Evolutionary conservation across 352 stramenopile genomes (phyloP).

Genomic region (Globisporangium apiculatum): DNA sequence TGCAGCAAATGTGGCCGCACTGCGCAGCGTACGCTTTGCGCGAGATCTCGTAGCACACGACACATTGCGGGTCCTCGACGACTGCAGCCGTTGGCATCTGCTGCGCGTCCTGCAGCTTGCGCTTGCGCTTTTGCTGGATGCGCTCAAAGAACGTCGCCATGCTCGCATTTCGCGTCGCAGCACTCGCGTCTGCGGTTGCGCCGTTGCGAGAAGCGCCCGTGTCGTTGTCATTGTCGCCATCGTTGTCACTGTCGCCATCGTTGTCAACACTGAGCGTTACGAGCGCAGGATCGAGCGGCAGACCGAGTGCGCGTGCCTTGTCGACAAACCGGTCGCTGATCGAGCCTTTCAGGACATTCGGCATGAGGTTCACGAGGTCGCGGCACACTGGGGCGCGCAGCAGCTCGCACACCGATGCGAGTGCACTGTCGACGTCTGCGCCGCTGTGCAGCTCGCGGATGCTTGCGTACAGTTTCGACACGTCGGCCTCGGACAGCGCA

Average conservation of each 20-base stretch:
- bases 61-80: conserved; percentile 74
- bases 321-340: conserved; percentile 44
- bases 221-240: too few species aligned
- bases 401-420: conserved; percentile 48
- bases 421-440: conserved; percentile 28
- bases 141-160: conserved; percentile 57
- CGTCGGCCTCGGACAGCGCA: conserved; percentile 36
- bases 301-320: conserved; percentile 24
- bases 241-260: background rate
- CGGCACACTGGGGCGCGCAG: conserved; percentile 28
- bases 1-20: conserved; percentile 82
- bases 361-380: conserved; percentile 57
- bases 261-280: background rate
- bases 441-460: conserved; percentile 46
- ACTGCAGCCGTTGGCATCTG: conserved; percentile 33
- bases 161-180: conserved; percentile 3
- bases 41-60: conserved; percentile 80
- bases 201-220: background rate
- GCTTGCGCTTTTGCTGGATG: conserved; percentile 59
- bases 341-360: conserved; percentile 42
- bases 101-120: conserved; percentile 21
- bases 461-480: conserved; percentile 47
- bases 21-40: conserved; percentile 68
- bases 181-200: background rate
- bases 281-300: conserved; percentile 21